Evolutionary conservation across 129 eudicot genomes (phyloP).

Genomic region (carrot (Daucus carota)): DH1_v3.0 NC_030386.2:23551001-23551500

Average conservation of each 20-base stretch:
- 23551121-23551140: conserved; percentile 10
- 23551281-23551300: background rate
- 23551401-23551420: conserved; percentile 72
- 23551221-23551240: conserved; percentile 11
- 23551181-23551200: conserved; percentile 10
- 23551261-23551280: background rate
- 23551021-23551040: conserved; percentile 16
- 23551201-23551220: conserved; percentile 35
- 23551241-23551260: background rate
- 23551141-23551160: background rate
- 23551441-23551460: conserved; percentile 53
- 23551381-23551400: conserved; percentile 68
- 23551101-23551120: conserved; percentile 14
- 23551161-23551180: conserved; percentile 13
- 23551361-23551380: conserved; percentile 67
- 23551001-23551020: conserved; percentile 16
- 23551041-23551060: conserved; percentile 23
- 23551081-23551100: conserved; percentile 31
- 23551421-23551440: conserved; percentile 43
- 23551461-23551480: conserved; percentile 75
- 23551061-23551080: conserved; percentile 36
- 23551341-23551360: conserved; percentile 77
- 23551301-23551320: conserved; percentile 27
- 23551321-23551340: conserved; percentile 60
- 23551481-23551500: conserved; percentile 70